phyloP scores from a whole-genome alignment of 805 yeast species.

The Candida khao-thaluensis region DNA sequence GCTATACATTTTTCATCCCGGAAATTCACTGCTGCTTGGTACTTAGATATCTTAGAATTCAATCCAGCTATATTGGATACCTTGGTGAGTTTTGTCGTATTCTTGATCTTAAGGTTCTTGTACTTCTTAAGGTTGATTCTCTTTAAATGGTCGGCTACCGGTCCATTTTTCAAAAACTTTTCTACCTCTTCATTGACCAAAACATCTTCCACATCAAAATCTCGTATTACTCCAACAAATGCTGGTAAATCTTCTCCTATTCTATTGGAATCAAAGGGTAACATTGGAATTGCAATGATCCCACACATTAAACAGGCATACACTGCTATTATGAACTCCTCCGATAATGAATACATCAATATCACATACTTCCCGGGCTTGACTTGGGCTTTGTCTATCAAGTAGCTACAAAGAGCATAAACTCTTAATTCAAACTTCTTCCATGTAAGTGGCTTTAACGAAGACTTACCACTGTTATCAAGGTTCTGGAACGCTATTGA shows the following conservation, averaged over 20 bases:
- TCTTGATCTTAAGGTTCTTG: conserved; percentile 55
- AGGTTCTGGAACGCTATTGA: conserved; percentile 66
- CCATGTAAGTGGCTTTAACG: conserved; percentile 58
- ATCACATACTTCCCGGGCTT: conserved; percentile 72
- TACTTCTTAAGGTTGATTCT: conserved; percentile 33
- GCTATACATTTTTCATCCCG: conserved; percentile 48
- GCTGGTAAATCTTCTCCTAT: conserved; percentile 73
- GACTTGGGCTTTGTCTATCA: conserved; percentile 63
- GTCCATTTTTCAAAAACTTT: conserved; percentile 62
- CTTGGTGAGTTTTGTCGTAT: conserved; percentile 59
- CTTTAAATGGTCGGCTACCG: conserved; percentile 59
- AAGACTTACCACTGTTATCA: conserved; percentile 34
- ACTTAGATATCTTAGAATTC: conserved; percentile 43
- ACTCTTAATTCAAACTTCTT: conserved; percentile 74
- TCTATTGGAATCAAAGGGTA: conserved; percentile 65
- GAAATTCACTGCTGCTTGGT: conserved; percentile 39
- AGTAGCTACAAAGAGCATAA: conserved; percentile 69
- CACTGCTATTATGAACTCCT: conserved; percentile 79
- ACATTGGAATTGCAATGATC: conserved; percentile 70
- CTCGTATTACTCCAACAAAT: conserved; percentile 61
- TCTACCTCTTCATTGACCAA: conserved; percentile 81
- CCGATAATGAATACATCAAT: conserved; percentile 81
- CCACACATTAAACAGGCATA: conserved; percentile 87
- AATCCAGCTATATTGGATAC: conserved; percentile 38
- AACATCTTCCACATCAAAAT: conserved; percentile 67